A percentile compares a stretch with the other conserved stretches of the same genome.
These are phyloP conservation scores for Ochromonadaceae sp. DNA, from an alignment of 352 stramenopile genomes.

Conservation along the genomic window DNA sequence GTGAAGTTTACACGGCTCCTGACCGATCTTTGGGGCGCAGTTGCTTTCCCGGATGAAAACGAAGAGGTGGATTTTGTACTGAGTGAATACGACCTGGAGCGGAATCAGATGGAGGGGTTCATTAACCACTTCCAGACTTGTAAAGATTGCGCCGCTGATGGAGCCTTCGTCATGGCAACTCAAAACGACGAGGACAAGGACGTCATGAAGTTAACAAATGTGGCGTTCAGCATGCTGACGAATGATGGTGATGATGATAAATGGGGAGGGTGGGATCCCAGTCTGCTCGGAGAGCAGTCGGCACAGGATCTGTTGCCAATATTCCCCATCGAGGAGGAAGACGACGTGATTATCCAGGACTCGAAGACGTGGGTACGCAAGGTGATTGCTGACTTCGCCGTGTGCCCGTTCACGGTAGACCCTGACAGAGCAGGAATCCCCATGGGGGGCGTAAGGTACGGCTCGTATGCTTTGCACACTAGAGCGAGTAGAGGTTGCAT, in stretches of 20 bases:
- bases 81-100: background rate
- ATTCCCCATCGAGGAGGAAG: conserved; percentile 21
- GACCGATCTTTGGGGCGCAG: background rate
- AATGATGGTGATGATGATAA: background rate
- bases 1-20: too few relatives aligned
- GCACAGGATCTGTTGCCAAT: background rate
- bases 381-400: conserved; percentile 54
- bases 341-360: conserved; percentile 38
- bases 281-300: background rate
- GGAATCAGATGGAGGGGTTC: background rate
- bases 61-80: background rate
- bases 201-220: background rate
- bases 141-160: conserved; percentile 1
- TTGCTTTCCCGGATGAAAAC: background rate
- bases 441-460: conserved; percentile 49
- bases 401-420: conserved; percentile 57
- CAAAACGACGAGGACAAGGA: background rate
- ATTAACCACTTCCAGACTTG: background rate
- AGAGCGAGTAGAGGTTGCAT: conserved; percentile 48
- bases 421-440: conserved; percentile 47
- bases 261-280: background rate
- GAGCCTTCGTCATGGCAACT: background rate
- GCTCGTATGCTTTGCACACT: conserved; percentile 44
- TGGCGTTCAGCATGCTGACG: background rate
- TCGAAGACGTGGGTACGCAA: conserved; percentile 42